phyloP scores from a whole-genome alignment of 495 filamentous ascomycete species.

The Elaphomyces granulatus region DNA sequence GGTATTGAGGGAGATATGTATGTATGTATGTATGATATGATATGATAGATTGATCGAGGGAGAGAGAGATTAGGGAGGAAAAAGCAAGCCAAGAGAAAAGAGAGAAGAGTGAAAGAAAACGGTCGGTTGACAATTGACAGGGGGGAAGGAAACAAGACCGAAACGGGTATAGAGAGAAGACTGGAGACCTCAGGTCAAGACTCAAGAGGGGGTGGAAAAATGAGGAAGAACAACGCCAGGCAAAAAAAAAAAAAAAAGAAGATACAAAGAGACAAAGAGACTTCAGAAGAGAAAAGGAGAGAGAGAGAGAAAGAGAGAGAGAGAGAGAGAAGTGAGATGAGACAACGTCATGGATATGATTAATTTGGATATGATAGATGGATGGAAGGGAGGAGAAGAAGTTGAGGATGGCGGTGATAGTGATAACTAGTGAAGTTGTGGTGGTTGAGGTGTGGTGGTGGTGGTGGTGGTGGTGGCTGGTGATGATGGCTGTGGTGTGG shows the following conservation, averaged over 20 bases:
- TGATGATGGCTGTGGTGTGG: constrained; percentile 1
- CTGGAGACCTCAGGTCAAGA: no score
- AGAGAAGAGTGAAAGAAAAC: neutral
- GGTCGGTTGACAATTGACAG: neutral
- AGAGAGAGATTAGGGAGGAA: no score
- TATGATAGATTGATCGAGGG: no score
- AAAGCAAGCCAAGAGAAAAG: neutral
- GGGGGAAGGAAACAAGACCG: neutral
- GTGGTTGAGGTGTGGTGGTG: neutral
- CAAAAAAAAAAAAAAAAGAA: constrained; percentile 7
- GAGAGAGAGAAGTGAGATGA: constrained; percentile 2
- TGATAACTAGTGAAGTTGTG: constrained; percentile 5
- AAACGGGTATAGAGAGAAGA: constrained; percentile 2
- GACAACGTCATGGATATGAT: no score
- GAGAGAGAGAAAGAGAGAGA: constrained; percentile 9
- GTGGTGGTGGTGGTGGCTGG: neutral
- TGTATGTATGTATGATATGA: no score
- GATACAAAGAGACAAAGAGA: neutral
- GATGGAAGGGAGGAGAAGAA: no score
- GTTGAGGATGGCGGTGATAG: constrained; percentile 15
- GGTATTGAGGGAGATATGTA: no score
- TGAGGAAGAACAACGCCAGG: constrained; percentile 12
- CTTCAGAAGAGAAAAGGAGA: constrained; percentile 1
- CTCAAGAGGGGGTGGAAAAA: constrained; percentile 1
- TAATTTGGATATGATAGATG: no score